Conservation (phyloP, 2,329 filamentous ascomycete species). For the Fusarium ambrosium region DNA sequence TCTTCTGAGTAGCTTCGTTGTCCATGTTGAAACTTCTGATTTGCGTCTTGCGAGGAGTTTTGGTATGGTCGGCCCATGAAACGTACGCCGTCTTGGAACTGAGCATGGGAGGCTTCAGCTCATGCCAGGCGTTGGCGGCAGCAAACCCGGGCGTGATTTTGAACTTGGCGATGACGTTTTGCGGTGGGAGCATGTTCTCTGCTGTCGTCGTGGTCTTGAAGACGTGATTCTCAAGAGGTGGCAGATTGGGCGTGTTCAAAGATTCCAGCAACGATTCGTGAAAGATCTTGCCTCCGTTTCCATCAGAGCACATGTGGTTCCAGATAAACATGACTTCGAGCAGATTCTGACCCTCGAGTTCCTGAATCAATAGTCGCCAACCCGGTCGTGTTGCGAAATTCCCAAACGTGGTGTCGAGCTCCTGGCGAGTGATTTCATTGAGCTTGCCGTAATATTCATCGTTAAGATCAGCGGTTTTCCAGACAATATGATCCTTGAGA, state of each 20-base stretch:
- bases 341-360: neutral
- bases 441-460: neutral
- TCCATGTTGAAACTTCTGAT: neutral
- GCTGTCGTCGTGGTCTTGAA: neutral
- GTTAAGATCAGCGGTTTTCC: neutral
- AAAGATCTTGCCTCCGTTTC: conserved; percentile 29
- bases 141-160: neutral
- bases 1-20: neutral
- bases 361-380: neutral
- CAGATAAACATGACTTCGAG: conserved; percentile 26
- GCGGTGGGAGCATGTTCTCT: neutral
- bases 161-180: neutral
- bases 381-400: neutral
- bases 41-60: neutral
- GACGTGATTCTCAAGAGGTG: neutral
- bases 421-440: neutral
- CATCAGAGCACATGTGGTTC: conserved; percentile 23
- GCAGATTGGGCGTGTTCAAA: neutral
- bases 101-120: neutral
- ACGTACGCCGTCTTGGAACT: neutral
- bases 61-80: neutral
- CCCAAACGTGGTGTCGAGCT: neutral
- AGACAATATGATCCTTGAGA: neutral
- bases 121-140: neutral
- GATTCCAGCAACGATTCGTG: conserved; percentile 25